Conservation (phyloP, 345 rosid species). For the Ceriops decandra region DNA sequence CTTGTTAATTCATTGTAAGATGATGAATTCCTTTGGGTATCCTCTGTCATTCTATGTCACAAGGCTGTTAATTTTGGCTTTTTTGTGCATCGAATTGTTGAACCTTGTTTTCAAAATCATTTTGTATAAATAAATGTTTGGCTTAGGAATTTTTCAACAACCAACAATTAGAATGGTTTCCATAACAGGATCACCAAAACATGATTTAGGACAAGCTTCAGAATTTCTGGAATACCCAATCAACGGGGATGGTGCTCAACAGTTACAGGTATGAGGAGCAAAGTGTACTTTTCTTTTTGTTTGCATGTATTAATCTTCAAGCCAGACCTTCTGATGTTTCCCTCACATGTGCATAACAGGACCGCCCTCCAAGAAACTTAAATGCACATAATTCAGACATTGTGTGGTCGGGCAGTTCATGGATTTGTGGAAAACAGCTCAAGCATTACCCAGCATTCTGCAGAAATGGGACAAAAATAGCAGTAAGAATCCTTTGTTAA, state of each 20-base stretch:
- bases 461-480: conserved; percentile 76
- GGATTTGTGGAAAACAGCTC: conserved; percentile 93
- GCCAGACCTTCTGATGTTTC: conserved; percentile 17
- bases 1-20: too few species aligned
- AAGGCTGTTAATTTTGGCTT: neutral
- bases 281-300: conserved; percentile 21
- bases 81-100: too few species aligned
- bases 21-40: too few species aligned
- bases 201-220: conserved; percentile 42
- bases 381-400: conserved; percentile 62
- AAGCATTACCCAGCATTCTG: conserved; percentile 86
- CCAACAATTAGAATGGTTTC: neutral
- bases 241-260: conserved; percentile 40
- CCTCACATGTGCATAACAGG: conserved; percentile 36
- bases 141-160: neutral
- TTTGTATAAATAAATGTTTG: neutral
- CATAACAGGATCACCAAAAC: conserved; percentile 53
- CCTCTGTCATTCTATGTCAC: too few species aligned
- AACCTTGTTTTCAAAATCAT: too few species aligned
- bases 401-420: conserved; percentile 78
- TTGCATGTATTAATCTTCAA: conserved; percentile 4
- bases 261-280: conserved; percentile 39
- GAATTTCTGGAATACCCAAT: conserved; percentile 44
- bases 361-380: conserved; percentile 43
- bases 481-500: conserved; percentile 43